Base-by-base conservation (phyloP, 225 moss, liverwort and hornwort genomes). In the Physcomitrellopsis africana region DNA sequence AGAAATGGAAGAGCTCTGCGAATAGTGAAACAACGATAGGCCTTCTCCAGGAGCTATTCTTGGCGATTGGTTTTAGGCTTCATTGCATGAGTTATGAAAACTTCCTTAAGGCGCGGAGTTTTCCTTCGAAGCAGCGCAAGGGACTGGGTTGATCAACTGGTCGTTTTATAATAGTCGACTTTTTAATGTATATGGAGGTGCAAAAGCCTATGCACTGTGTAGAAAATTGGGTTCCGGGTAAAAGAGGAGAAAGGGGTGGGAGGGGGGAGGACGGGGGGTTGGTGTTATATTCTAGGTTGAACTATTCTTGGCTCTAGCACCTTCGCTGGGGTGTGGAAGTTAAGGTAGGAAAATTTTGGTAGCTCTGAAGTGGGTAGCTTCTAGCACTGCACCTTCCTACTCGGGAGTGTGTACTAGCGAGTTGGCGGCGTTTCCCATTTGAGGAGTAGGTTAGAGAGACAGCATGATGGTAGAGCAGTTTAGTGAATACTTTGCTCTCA, bases 181-280 rank as follows among this genome's bases (percentile, higher is more conserved):
- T 70, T 75, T 67, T 20, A 71, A 78, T 86, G 81, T 81, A 76
- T 1, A 86, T 80, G 77, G 73, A 73, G 51, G 71, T 77, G 75
- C 74, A 77, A 64, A 44, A 23, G 41, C 77, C 78, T 78, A 47
- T 83, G 80, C 83, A 72, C 83, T 68, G 1, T 82, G 86, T 83
- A 80, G 83, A 70, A 83, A 71, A 63, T 43, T 59, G 61, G 77
- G 63, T 52, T 55, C 46, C 45, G 74, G 78, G 56, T 67, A 18
- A 32, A 37, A 7, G 4, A 37, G 32, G 32, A 37, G 32, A 2
- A 7, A 37, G 32, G 32, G 32, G 32, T 37, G 32, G 32, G 32
- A 37, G 32, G 1, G 4, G 32, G 32, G 32, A 37, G 32, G 32
- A 37, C 32, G 32, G 32, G 32, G 32, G 32, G 32, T 37, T 46